Conservation (phyloP, 768 basidiomycete species). For the Lactifluus piperatus region DNA sequence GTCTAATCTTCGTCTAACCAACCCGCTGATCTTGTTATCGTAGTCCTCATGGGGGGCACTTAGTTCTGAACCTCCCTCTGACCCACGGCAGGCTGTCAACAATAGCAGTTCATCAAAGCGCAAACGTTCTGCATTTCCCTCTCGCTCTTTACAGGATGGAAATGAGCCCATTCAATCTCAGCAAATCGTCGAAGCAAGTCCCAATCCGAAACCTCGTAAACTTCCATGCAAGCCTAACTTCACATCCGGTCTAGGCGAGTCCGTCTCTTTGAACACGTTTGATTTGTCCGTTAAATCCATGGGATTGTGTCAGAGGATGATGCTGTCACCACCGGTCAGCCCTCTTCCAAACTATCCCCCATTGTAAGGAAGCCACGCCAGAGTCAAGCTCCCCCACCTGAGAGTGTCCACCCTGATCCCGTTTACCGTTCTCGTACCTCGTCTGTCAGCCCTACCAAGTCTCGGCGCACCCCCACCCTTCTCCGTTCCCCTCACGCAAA, state of each 20-base stretch:
- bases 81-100: background rate
- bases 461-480: conserved; percentile 25
- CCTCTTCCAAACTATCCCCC: background rate
- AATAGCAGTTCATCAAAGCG: conserved; percentile 28
- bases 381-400: conserved; percentile 20
- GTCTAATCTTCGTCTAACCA: conserved; percentile 3
- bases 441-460: conserved; percentile 20
- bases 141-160: conserved; percentile 5
- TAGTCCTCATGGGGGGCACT: conserved; percentile 20
- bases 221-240: conserved; percentile 18
- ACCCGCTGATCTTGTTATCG: background rate
- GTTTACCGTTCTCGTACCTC: conserved; percentile 13
- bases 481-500: conserved; percentile 35
- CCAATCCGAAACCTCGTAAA: conserved; percentile 58
- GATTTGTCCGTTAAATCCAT: background rate
- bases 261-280: background rate
- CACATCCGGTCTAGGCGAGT: conserved; percentile 3
- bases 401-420: conserved; percentile 25
- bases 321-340: background rate
- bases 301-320: background rate
- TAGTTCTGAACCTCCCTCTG: conserved; percentile 17
- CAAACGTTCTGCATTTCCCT: conserved; percentile 29
- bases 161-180: conserved; percentile 15
- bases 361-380: conserved; percentile 11
- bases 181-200: conserved; percentile 35